phyloP scores from a whole-genome alignment of 2,329 filamentous ascomycete genomes.

The Paecilomyces sp. region DNA sequence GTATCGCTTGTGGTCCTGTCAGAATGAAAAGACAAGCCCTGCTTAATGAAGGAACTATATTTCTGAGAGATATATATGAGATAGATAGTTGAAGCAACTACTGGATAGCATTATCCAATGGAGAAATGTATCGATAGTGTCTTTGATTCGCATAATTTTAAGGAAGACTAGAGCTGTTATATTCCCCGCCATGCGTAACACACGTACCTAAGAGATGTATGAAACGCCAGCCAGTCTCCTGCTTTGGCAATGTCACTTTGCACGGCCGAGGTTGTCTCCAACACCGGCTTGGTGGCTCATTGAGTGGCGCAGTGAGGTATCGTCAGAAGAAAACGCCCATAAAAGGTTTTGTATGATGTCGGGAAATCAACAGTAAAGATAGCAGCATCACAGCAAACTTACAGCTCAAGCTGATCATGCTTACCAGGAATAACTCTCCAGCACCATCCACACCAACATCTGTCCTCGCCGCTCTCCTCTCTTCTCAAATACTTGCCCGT shows the following conservation, averaged over 20 bases:
- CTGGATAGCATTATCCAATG: too few relatives aligned
- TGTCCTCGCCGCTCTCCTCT: conserved; percentile 60
- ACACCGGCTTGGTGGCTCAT: neutral
- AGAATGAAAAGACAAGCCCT: too few relatives aligned
- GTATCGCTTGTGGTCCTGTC: too few relatives aligned
- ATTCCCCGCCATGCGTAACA: neutral
- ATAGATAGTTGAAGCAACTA: too few relatives aligned
- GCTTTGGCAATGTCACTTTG: neutral
- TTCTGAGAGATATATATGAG: too few relatives aligned
- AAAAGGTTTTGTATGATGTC: neutral
- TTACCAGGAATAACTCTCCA: conserved; percentile 62
- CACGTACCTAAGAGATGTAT: neutral
- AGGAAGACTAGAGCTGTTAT: too few relatives aligned
- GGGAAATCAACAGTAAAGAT: neutral
- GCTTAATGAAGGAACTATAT: too few relatives aligned
- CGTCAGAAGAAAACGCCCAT: neutral
- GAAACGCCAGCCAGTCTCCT: neutral
- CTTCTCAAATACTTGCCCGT: conserved; percentile 59
- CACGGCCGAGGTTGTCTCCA: neutral
- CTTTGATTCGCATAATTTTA: too few relatives aligned
- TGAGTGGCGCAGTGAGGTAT: neutral
- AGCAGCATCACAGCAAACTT: neutral
- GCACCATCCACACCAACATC: conserved; percentile 94
- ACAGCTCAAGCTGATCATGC: conserved; percentile 29
- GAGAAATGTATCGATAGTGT: too few relatives aligned